These are phyloP conservation scores for Melocanna baccifera DNA, from an alignment of 176 grass and related monocot species.

Conservation along the genomic window DNA sequence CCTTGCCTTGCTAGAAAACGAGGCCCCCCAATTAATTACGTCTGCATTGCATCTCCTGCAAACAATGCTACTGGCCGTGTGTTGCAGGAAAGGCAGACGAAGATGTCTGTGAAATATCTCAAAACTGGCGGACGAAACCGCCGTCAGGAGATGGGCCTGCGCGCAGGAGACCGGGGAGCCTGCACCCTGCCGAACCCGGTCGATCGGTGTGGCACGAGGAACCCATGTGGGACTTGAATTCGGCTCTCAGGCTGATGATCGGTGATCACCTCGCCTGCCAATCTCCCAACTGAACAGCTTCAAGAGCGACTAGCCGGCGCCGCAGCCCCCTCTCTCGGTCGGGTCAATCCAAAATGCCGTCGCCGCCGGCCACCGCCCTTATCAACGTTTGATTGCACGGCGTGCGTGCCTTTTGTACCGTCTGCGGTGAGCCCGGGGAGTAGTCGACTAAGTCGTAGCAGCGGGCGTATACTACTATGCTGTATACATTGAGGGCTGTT, in stretches of 20 bases:
- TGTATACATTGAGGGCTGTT: not conserved
- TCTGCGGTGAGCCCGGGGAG: no score
- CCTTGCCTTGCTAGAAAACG: not conserved
- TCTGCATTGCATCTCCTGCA: not conserved
- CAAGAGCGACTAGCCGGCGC: not conserved
- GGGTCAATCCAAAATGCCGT: not conserved
- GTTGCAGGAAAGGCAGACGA: not conserved
- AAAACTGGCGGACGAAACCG: not conserved
- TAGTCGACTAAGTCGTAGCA: not conserved
- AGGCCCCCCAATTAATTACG: not conserved
- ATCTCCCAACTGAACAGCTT: slow-evolving; percentile 13
- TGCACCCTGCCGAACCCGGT: not conserved
- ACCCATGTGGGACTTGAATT: not conserved
- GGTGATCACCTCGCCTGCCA: slow-evolving; percentile 13
- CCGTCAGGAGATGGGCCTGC: not conserved
- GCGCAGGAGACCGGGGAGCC: not conserved
- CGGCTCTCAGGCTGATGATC: no score
- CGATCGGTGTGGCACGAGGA: not conserved
- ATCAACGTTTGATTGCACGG: not conserved
- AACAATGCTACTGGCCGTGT: not conserved
- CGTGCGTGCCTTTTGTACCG: not conserved
- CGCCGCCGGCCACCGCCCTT: not conserved
- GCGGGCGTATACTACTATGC: not conserved
- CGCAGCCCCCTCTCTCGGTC: not conserved
- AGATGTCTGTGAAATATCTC: not conserved